A percentile compares a stretch with the other conserved stretches of the same genome.
Evolutionary conservation across 2,329 filamentous ascomycete genomes (phyloP).

Genomic region (Aspergillus tamarii): DNA sequence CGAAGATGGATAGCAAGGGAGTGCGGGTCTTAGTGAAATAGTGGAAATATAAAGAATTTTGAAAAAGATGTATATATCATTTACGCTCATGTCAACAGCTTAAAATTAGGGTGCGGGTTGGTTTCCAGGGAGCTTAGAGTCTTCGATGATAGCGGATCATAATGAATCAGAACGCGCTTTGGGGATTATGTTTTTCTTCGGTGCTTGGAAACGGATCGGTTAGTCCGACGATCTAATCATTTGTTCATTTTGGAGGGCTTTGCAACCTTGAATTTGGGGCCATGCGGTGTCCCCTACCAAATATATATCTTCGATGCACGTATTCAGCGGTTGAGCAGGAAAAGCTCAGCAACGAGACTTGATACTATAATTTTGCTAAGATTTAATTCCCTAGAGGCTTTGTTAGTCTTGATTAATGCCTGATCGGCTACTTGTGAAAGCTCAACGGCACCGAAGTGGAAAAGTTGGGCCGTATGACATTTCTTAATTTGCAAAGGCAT

Average conservation of each 20-base stretch:
- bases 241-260: neutral
- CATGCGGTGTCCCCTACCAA: no score
- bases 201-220: neutral
- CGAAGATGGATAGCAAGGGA: slow-evolving; percentile 22
- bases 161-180: no score
- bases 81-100: neutral
- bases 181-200: no score
- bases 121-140: neutral
- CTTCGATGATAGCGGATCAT: no score
- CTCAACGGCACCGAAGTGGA: neutral
- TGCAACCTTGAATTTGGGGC: no score
- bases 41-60: neutral
- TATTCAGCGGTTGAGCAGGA: no score
- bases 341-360: no score
- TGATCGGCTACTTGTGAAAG: neutral
- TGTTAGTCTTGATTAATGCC: neutral
- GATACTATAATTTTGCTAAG: no score
- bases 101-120: neutral
- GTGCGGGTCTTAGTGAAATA: slow-evolving; percentile 22
- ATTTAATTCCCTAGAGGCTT: no score
- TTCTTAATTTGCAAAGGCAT: no score
- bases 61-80: neutral
- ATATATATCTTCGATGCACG: no score
- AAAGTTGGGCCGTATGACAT: neutral
- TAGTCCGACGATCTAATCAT: accelerated